Base-by-base conservation (phyloP, 2,329 filamentous ascomycete species). In the Didymella pomorum region DNA sequence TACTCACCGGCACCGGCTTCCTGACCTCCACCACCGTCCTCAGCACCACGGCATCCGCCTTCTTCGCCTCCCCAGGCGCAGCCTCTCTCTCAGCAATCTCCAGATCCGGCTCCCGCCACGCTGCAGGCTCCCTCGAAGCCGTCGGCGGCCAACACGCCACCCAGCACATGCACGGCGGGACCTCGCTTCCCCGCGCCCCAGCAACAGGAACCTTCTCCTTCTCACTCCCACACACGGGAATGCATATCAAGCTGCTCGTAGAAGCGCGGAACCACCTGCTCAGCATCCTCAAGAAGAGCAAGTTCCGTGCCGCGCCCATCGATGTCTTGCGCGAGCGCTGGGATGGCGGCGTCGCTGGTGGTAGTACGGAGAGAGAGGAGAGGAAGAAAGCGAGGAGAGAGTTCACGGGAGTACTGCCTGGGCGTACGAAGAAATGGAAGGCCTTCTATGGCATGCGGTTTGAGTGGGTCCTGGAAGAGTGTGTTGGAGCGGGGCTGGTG, bases 381-480 rank as follows among this genome's bases (percentile, higher is more conserved):
- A 80, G 80, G 18, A 86, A 84, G 75, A 80, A 79, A 57, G 77
- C 79, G 18, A 76, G 86, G 52, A 83, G 85, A 1, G 85, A 87
- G 67, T 86, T 83, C 66, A 74, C 73, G 6, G 86, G 86, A 7
- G 79, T 88, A 2, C 67, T 87, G 39, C 84, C 86, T 0, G 87
- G 86, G 0, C 79, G 84, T 68, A 89, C 87, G 16, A 85, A 82
- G 71, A 89, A 87, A 71, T 93, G 90, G 90, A 88, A 83, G 71
- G 82, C 85, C 28, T 90, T 91, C 62, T 85, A 86, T 68, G 90
- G 90, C 0, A 75, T 92, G 60, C 78, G 83, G 42, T 93, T 92
- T 74, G 84, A 89, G 58, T 93, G 88, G 88, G 81, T 90, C 16
- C 72, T 93, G 41, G 87, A 84, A 39, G 89, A 92, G 73, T 89